Evolutionary conservation across 2,329 filamentous ascomycete species (phyloP), one percentile per base, ranked within the genome.

Genomic region (Aspergillus amoenus): DNA sequence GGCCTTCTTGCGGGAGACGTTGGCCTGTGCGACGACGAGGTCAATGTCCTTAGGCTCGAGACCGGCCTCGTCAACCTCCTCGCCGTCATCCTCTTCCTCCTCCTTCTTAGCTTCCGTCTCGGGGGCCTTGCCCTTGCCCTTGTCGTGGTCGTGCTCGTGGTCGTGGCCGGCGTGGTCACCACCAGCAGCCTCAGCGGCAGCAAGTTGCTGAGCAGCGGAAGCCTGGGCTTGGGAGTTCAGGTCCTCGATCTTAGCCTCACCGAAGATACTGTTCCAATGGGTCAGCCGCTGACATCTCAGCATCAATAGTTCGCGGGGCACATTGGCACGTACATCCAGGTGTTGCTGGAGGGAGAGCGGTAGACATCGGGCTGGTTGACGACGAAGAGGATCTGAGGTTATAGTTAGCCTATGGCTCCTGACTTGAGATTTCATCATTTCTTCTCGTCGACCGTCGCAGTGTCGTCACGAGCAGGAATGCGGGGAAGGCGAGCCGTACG

Each of bases 191-290:
- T 91, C 88, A 71, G 85, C 84, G 65, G 87, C 88, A 70, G 92
- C 92, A 70, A 99, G 90, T 82, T 97, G 93, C 81, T 95, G 91
- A 70, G 93, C 93, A 70, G 94, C 94, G 68, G 90, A 91, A 72
- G 93, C 91, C 84, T 97, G 94, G 72, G 93, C 93, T 76, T 93
- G 91, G 71, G 94, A 95, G 88, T 97, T 99, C 73, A 97, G 85
- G 81, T 99, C 95, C 87, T 99, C 94, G 67, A 99, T 97, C 90
- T 99, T 99, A 76, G 95, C 94, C 85, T 99, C 95, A 79, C 94
- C 94, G 77, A 99, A 99, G 80, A 97, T 95, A 81, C 93, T 97
- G 69, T 58, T 60, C 56, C 32, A 57, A 61, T 43, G 52, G 58
- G 65, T 75, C 56, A 73, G 67, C 32, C 6, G 13, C 15, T 40